phyloP scores from a whole-genome alignment of 1,139 yeast species.

The Hyphopichia wangnamkhiaoensis region DNA sequence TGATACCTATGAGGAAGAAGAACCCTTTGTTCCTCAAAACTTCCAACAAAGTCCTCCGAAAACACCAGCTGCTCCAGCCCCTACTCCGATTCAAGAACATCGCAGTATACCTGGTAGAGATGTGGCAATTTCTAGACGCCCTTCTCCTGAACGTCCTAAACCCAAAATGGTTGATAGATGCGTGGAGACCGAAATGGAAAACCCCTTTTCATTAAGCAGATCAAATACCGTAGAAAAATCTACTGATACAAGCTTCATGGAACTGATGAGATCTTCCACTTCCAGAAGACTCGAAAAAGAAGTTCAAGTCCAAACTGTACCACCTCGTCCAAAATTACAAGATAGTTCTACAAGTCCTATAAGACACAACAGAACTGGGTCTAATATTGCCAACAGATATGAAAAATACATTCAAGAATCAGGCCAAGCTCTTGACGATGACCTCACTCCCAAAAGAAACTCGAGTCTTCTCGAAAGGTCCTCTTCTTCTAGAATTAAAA shows the following conservation, averaged over 20 bases:
- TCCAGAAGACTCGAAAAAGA: background rate
- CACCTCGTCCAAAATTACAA: background rate
- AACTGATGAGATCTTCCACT: background rate
- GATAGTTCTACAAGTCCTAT: background rate
- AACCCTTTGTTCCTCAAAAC: background rate
- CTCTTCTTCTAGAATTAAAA: background rate
- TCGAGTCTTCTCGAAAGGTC: background rate
- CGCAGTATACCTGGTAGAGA: conserved; percentile 3
- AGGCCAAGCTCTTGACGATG: background rate
- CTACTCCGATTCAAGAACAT: background rate
- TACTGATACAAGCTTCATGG: background rate
- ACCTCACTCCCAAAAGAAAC: background rate
- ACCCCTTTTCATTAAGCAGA: conserved; percentile 2
- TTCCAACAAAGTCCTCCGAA: background rate
- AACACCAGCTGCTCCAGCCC: background rate
- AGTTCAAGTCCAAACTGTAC: background rate
- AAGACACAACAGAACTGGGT: background rate
- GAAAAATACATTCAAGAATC: conserved; percentile 5
- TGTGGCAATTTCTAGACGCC: conserved; percentile 2
- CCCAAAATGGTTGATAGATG: conserved; percentile 4
- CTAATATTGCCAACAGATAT: conserved; percentile 4
- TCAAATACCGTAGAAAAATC: conserved; percentile 1
- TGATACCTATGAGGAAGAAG: conserved; percentile 11
- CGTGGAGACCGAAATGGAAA: conserved; percentile 2
- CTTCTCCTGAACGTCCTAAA: background rate